Evolutionary conservation across 495 filamentous ascomycete species (phyloP).

Genomic region (Hypoxylon perforatum): DNA sequence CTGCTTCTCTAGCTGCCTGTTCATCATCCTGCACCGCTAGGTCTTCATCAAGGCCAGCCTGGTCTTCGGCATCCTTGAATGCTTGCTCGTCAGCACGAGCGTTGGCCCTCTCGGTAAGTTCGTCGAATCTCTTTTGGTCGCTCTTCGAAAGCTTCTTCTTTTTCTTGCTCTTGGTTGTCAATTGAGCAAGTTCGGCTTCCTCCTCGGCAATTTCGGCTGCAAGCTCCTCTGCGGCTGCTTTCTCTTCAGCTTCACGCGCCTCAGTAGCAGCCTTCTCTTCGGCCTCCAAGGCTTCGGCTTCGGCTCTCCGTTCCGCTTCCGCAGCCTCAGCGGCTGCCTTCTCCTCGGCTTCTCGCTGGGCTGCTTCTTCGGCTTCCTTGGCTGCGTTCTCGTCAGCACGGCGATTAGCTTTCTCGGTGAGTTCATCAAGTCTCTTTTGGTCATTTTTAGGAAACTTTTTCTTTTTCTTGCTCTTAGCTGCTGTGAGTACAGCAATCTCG

Average conservation of each 20-base stretch:
- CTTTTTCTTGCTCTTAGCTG: conserved; percentile 48
- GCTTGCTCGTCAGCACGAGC: conserved; percentile 44
- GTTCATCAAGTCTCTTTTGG: conserved; percentile 48
- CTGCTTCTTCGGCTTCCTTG: conserved; percentile 40
- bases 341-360: conserved; percentile 37
- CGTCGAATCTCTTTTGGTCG: conserved; percentile 50
- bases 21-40: conserved; percentile 32
- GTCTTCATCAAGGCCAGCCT: conserved; percentile 28
- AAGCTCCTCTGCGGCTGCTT: conserved; percentile 36
- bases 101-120: conserved; percentile 51
- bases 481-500: conserved; percentile 46
- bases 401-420: conserved; percentile 46
- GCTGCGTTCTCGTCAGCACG: conserved; percentile 45
- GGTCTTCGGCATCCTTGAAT: conserved; percentile 45
- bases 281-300: conserved; percentile 28
- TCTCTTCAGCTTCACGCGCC: conserved; percentile 30
- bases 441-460: conserved; percentile 43
- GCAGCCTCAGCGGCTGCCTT: conserved; percentile 35
- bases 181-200: conserved; percentile 33
- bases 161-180: conserved; percentile 33
- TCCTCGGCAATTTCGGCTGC: conserved; percentile 45
- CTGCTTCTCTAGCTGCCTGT: conserved; percentile 25
- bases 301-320: conserved; percentile 29
- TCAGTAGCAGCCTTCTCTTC: conserved; percentile 28
- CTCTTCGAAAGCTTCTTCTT: conserved; percentile 50